Conservation (phyloP, 108 stramenopile genomes). For the Chaetoceros muelleri region DNA sequence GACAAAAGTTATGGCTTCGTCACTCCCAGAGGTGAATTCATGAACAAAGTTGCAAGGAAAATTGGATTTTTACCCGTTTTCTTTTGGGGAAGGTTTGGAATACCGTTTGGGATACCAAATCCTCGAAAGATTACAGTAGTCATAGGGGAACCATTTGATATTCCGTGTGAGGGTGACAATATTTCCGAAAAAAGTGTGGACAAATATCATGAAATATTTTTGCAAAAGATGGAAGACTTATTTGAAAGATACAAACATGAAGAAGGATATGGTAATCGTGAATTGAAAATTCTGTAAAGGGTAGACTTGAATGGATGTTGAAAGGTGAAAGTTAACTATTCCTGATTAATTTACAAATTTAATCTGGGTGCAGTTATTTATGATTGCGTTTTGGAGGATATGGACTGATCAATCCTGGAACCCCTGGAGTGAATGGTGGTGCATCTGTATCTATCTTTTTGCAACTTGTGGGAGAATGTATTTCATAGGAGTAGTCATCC, state of each 20-base stretch:
- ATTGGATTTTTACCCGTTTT: conserved; percentile 36
- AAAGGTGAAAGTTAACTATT: too few relatives aligned
- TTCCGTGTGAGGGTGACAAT: conserved; percentile 22
- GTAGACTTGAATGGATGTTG: not conserved
- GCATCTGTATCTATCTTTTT: too few relatives aligned
- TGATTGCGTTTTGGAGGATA: too few relatives aligned
- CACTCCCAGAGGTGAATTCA: conserved; percentile 21
- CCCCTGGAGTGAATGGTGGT: too few relatives aligned
- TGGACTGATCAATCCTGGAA: too few relatives aligned
- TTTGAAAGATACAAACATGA: conserved; percentile 44
- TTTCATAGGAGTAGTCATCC: too few relatives aligned
- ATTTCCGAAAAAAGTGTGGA: conserved; percentile 11
- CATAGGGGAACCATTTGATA: conserved; percentile 30
- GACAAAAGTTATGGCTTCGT: conserved; percentile 33
- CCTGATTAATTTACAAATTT: too few relatives aligned
- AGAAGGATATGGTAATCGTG: conserved; percentile 34
- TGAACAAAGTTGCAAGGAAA: conserved; percentile 20
- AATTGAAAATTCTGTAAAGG: conserved; percentile 33
- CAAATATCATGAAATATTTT: conserved; percentile 30
- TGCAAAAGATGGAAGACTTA: conserved; percentile 25
- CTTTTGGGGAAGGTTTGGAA: conserved; percentile 22
- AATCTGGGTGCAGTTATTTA: too few relatives aligned
- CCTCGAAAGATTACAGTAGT: conserved; percentile 28
- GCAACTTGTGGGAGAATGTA: too few relatives aligned
- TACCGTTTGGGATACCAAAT: conserved; percentile 39